Evolutionary conservation across 257 asterid species (phyloP).

Genomic region (Salvia rosmarinus): DNA sequence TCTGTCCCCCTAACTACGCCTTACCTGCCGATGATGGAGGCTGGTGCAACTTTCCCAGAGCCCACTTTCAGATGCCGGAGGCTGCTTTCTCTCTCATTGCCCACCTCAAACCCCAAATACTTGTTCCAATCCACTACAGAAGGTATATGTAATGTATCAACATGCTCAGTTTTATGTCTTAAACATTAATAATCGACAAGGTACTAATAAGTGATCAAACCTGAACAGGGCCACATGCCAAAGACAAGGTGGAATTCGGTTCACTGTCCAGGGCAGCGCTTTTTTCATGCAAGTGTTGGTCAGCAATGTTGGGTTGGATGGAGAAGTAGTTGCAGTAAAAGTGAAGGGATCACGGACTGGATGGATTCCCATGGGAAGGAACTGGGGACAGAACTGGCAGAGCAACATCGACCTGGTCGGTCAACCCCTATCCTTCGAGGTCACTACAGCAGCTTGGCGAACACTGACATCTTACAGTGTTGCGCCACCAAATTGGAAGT

Average conservation of each 20-base stretch:
- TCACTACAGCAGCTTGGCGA: conserved; percentile 49
- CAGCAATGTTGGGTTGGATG: conserved; percentile 71
- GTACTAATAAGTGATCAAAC: background rate
- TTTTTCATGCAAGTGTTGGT: conserved; percentile 50
- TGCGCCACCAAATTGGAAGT: conserved; percentile 59
- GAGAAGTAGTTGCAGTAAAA: conserved; percentile 51
- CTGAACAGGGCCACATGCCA: conserved; percentile 59
- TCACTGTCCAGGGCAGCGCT: conserved; percentile 55
- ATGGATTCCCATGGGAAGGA: conserved; percentile 61
- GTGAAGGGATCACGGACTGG: conserved; percentile 45
- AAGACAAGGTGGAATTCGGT: conserved; percentile 67
- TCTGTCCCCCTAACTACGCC: conserved; percentile 42
- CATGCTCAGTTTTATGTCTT: background rate
- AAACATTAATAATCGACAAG: background rate
- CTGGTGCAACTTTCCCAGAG: conserved; percentile 48
- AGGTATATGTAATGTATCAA: conserved; percentile 10
- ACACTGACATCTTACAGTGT: conserved; percentile 57
- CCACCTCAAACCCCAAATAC: conserved; percentile 21
- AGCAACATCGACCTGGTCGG: conserved; percentile 56
- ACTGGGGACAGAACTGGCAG: conserved; percentile 78
- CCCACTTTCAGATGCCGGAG: conserved; percentile 38
- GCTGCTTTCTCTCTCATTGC: conserved; percentile 38
- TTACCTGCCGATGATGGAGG: conserved; percentile 39
- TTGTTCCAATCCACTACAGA: conserved; percentile 41
- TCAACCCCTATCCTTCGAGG: conserved; percentile 71